Evolutionary conservation across 192 early-diverging fungal species (phyloP).

Genomic region (Haplosporangium gracile): DNA sequence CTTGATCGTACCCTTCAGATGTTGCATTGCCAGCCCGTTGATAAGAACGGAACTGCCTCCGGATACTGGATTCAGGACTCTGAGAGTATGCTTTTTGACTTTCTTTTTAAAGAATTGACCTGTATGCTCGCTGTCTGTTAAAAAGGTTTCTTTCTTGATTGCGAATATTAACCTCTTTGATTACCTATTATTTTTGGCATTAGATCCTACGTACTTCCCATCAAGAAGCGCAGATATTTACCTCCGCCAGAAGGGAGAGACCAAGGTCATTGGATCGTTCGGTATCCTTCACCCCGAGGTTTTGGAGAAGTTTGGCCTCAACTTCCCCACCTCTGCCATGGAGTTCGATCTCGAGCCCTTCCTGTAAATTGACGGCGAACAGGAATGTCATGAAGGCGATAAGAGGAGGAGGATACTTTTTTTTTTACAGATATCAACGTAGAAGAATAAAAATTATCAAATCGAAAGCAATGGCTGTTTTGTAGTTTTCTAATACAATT

Average conservation of each 20-base stretch:
- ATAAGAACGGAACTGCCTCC: constrained; percentile 58
- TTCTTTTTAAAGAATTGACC: no score
- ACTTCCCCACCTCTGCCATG: constrained; percentile 87
- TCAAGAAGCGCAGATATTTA: constrained; percentile 93
- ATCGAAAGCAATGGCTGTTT: background rate
- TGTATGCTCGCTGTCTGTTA: background rate
- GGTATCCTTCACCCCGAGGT: constrained; percentile 96
- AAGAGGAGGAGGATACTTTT: background rate
- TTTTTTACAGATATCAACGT: background rate
- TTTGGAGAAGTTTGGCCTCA: constrained; percentile 85
- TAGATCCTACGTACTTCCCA: constrained; percentile 89
- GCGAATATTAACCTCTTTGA: background rate
- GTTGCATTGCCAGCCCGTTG: constrained; percentile 71
- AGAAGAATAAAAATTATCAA: background rate
- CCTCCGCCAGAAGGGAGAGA: constrained; percentile 66
- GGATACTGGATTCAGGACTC: constrained; percentile 89
- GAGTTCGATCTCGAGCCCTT: constrained; percentile 98
- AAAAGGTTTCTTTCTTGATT: background rate
- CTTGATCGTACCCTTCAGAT: constrained; percentile 92
- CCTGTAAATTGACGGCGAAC: constrained; percentile 67
- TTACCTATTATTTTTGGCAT: constrained; percentile 13
- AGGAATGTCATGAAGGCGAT: background rate
- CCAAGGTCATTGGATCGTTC: constrained; percentile 80
- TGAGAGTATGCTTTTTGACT: constrained; percentile 64
- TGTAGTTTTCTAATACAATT: background rate